These are phyloP conservation scores for Citrullus mucosospermus DNA, from an alignment of 306 rosid genomes.

Conservation along the genomic window DNA sequence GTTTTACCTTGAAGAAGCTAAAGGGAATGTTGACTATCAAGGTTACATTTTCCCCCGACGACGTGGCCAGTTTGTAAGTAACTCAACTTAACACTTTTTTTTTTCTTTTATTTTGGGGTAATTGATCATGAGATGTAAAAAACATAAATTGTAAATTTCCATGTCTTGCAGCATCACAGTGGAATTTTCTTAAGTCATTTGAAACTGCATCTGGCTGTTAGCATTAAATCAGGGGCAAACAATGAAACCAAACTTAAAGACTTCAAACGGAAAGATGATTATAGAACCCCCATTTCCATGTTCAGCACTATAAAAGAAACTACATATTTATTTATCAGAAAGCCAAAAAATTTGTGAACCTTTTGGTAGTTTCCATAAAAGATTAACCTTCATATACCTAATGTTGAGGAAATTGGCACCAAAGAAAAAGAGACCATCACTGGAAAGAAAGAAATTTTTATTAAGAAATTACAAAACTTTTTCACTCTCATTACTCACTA, in stretches of 20 bases:
- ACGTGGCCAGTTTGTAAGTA: conserved; percentile 65
- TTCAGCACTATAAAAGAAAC: background rate
- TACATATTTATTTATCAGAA: background rate
- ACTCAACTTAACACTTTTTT: background rate
- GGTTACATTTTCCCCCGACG: conserved; percentile 81
- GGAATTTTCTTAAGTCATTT: background rate
- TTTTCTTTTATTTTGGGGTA: background rate
- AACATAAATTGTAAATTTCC: background rate
- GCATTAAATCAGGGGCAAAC: background rate
- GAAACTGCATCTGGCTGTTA: background rate
- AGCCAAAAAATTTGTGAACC: background rate
- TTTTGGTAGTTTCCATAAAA: background rate
- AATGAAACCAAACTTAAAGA: background rate
- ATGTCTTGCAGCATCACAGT: background rate
- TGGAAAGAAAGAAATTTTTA: no score
- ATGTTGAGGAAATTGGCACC: no score
- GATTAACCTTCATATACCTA: background rate
- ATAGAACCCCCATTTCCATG: background rate
- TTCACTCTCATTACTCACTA: no score
- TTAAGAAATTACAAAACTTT: no score
- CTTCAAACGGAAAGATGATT: background rate
- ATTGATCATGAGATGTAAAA: background rate
- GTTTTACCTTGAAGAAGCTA: conserved; percentile 90
- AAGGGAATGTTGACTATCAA: conserved; percentile 83
- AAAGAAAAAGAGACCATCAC: no score